Evolutionary conservation across 805 yeast species (phyloP).

Genomic region (Ogataea parapolymorpha): DNA sequence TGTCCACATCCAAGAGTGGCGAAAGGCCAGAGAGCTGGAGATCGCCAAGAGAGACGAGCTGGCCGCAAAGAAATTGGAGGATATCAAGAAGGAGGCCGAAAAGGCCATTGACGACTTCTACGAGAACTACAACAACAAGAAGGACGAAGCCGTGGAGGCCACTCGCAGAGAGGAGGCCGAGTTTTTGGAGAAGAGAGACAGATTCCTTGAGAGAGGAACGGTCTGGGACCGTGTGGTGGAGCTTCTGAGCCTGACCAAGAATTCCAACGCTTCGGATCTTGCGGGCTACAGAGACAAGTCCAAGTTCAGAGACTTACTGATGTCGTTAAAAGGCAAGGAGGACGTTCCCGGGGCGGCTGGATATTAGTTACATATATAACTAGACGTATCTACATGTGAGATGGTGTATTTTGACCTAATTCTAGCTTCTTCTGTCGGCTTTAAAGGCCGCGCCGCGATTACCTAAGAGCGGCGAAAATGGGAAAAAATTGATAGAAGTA

Average conservation of each 20-base stretch:
- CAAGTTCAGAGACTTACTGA: slow-evolving; percentile 48
- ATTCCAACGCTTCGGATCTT: slow-evolving; percentile 33
- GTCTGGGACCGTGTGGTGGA: slow-evolving; percentile 57
- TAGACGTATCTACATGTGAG: neutral
- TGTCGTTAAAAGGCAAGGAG: slow-evolving; percentile 53
- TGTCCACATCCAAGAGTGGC: slow-evolving; percentile 72
- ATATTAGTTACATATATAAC: slow-evolving; percentile 25
- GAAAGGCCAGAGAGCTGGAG: slow-evolving; percentile 72
- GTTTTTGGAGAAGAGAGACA: slow-evolving; percentile 72
- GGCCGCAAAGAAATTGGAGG: slow-evolving; percentile 59
- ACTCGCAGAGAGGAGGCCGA: slow-evolving; percentile 67
- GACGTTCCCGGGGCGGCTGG: slow-evolving; percentile 58
- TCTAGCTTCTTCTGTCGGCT: neutral
- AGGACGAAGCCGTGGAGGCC: slow-evolving; percentile 61
- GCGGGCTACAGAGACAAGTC: slow-evolving; percentile 46
- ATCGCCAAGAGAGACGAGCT: slow-evolving; percentile 75
- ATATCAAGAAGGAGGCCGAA: slow-evolving; percentile 71
- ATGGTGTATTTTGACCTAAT: neutral
- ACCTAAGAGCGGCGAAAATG: slow-evolving; percentile 3
- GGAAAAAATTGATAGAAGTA: slow-evolving; percentile 8
- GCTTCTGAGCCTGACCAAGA: slow-evolving; percentile 36
- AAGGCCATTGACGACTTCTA: slow-evolving; percentile 88
- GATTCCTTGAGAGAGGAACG: slow-evolving; percentile 46
- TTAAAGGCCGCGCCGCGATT: slow-evolving; percentile 1
- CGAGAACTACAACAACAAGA: slow-evolving; percentile 83